Evolutionary conservation across 352 stramenopile genomes (phyloP).

Genomic region (Phytophthora pisi): DNA sequence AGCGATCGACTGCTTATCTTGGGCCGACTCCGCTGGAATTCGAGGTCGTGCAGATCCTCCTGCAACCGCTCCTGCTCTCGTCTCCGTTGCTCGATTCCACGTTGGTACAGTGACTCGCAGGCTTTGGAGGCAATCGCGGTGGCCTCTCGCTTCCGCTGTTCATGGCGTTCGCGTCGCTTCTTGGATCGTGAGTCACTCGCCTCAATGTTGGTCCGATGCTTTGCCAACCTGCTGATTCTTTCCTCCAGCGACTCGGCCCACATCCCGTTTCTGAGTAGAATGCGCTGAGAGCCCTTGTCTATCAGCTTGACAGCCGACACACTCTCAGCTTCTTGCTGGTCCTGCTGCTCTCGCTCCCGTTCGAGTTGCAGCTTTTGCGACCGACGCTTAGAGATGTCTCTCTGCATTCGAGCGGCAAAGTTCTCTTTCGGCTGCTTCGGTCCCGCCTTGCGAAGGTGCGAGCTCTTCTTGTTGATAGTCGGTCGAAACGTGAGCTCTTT

Average conservation of each 20-base stretch:
- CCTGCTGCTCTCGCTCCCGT: slow-evolving; percentile 29
- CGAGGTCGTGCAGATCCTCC: slow-evolving; percentile 24
- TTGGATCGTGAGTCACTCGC: slow-evolving; percentile 7
- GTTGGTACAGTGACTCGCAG: slow-evolving; percentile 62
- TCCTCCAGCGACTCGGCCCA: slow-evolving; percentile 49
- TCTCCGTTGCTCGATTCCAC: slow-evolving; percentile 45
- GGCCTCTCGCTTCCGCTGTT: slow-evolving; percentile 22
- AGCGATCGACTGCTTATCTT: slow-evolving; percentile 47
- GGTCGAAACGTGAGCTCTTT: slow-evolving; percentile 55
- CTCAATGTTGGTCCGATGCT: slow-evolving; percentile 4
- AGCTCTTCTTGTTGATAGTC: slow-evolving; percentile 50
- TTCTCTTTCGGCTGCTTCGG: slow-evolving; percentile 5
- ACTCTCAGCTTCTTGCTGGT: slow-evolving; percentile 24
- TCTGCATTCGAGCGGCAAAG: slow-evolving; percentile 50
- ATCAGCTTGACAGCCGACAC: slow-evolving; percentile 30
- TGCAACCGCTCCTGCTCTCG: slow-evolving; percentile 33
- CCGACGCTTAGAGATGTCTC: slow-evolving; percentile 47
- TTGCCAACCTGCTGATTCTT: slow-evolving; percentile 40
- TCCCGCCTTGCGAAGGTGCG: slow-evolving; percentile 7
- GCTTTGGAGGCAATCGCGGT: slow-evolving; percentile 32
- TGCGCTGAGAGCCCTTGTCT: slow-evolving; percentile 52
- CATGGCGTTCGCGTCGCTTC: slow-evolving; percentile 19
- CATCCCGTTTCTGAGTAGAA: slow-evolving; percentile 60
- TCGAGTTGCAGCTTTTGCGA: slow-evolving; percentile 23
- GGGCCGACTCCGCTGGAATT: slow-evolving; percentile 28